Base-by-base conservation (phyloP, 345 rosid species). In the Boechera divaricarpa region DNA sequence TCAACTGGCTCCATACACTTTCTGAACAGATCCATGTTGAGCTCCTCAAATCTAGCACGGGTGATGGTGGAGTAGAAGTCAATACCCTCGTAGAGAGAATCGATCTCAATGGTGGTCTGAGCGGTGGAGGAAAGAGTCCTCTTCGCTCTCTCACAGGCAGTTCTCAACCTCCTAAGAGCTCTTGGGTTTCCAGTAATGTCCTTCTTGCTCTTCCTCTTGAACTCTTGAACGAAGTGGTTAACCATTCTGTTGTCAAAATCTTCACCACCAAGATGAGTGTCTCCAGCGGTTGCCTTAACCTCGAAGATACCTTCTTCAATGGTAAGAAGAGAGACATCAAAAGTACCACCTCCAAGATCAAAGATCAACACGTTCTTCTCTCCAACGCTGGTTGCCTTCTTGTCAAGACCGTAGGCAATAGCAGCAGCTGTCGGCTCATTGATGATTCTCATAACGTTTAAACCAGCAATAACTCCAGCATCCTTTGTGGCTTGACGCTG, bases 401-500 rank as follows among this genome's bases (percentile, higher is more conserved):
- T 90, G 80, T 90, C 96, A 48, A 90, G 91, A 70, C 96, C 86
- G 73, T 88, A 90, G 2, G 96, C 96, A 82, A 90, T 90, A 67
- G 96, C 93, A 1, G 93, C 96, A 7, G 96, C 93, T 1, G 96
- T 83, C 0, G 96, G 93, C 73, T 90, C 93, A 36, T 90, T 90
- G 68, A 90, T 90, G 32, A 90, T 88, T 54, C 95, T 81, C 91
- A 90, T 82, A 18, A 88, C 92, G 56, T 90, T 89, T 41, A 90
- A 82, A 54, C 95, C 95, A 15, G 91, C 95, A 6, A 90, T 82
- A n/a, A 87, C 91, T 60, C 95, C 89, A 6, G 95, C 92, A 80
- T 90, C 95, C 72, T 85, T 90, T 2, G 95, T 90, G 1, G 95
- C 95, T 58, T 90, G 89, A 76, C 95, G 91, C 82, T 90, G 92